Conservation (phyloP, 1,284 basidiomycete genomes). For the Coniophora puteana region DNA sequence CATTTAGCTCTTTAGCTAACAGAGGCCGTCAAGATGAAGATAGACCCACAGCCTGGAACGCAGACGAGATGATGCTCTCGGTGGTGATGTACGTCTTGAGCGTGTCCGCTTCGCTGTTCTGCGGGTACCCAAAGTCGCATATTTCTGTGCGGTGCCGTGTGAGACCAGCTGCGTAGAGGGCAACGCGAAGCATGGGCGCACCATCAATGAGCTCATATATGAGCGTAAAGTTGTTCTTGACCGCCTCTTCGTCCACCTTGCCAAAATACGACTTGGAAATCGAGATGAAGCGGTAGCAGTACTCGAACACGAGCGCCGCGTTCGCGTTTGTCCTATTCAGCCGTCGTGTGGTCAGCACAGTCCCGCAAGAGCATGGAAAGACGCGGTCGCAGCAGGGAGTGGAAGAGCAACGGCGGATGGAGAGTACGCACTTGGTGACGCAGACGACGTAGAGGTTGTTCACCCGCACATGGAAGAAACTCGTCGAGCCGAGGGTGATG, state of each 20-base stretch:
- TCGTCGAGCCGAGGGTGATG: constrained; percentile 95
- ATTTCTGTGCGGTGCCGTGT: constrained; percentile 69
- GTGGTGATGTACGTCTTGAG: constrained; percentile 98
- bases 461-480: constrained; percentile 94
- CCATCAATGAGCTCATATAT: constrained; percentile 96
- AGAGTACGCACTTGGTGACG: constrained; percentile 88
- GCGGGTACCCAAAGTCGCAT: constrained; percentile 98
- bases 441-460: constrained; percentile 95
- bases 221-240: constrained; percentile 98
- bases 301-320: constrained; percentile 97
- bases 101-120: constrained; percentile 97
- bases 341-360: background rate
- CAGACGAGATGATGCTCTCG: constrained; percentile 88
- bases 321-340: constrained; percentile 88
- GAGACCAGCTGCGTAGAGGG: too few relatives aligned
- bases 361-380: too few relatives aligned
- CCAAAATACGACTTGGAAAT: constrained; percentile 96
- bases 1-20: constrained; percentile 5
- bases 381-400: constrained; percentile 1
- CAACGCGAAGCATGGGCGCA: too few relatives aligned
- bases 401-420: background rate
- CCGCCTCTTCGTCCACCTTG: constrained; percentile 94
- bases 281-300: constrained; percentile 92
- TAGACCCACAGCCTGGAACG: constrained; percentile 67
- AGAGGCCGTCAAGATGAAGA: background rate